Percentiles rank a stretch among this genome's conserved stretches.
phyloP scores from a whole-genome alignment of 495 filamentous ascomycete species.

The Trichoderma virens region DNA sequence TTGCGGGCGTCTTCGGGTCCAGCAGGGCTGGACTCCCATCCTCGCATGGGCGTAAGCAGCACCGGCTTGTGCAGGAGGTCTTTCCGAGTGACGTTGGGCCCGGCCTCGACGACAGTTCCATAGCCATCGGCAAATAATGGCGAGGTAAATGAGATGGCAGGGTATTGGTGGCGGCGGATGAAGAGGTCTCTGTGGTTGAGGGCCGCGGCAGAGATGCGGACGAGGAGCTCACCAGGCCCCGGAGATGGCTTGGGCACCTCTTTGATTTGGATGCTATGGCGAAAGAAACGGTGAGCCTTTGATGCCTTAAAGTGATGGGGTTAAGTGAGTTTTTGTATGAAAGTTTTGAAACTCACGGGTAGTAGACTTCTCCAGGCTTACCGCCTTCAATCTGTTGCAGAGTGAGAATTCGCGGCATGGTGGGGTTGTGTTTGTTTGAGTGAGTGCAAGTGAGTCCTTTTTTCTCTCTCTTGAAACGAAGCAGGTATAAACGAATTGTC shows the following conservation, averaged over 20 bases:
- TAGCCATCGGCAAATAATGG: conserved; percentile 75
- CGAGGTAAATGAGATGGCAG: conserved; percentile 63
- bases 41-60: conserved; percentile 61
- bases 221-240: conserved; percentile 53
- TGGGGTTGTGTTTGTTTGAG: neutral
- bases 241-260: conserved; percentile 52
- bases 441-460: neutral
- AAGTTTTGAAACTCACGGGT: conserved; percentile 45
- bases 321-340: neutral
- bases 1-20: conserved; percentile 60
- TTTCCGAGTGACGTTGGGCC: conserved; percentile 40
- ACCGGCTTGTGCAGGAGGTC: conserved; percentile 55
- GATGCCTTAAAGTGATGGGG: neutral
- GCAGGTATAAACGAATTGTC: neutral
- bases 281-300: conserved; percentile 11
- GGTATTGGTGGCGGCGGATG: conserved; percentile 86
- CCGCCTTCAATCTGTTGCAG: conserved; percentile 49
- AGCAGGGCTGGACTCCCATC: conserved; percentile 62
- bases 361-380: conserved; percentile 84
- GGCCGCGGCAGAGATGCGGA: conserved; percentile 65
- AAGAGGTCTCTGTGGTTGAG: conserved; percentile 92
- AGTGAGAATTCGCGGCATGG: conserved; percentile 40
- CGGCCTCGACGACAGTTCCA: conserved; percentile 59
- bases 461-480: too few relatives aligned
- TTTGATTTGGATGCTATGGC: conserved; percentile 50